phyloP scores from a whole-genome alignment of 768 basidiomycete genomes.

The Coprinopsis marcescibilis region DNA sequence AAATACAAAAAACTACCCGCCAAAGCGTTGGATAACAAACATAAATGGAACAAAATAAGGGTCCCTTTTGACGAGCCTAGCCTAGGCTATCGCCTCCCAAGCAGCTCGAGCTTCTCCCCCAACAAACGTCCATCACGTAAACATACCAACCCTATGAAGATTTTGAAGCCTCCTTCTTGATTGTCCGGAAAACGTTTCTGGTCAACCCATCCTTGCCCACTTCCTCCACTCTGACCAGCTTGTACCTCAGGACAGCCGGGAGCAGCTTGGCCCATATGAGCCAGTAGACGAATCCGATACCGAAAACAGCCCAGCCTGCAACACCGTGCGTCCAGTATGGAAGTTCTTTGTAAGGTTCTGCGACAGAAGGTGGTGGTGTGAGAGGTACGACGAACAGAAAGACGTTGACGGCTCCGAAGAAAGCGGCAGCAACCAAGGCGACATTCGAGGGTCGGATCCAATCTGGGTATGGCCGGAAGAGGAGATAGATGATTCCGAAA shows the following conservation, averaged over 20 bases:
- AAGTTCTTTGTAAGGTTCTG: constrained; percentile 41
- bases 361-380: constrained; percentile 41
- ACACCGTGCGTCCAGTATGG: constrained; percentile 52
- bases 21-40: too few species aligned
- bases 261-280: constrained; percentile 25
- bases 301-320: constrained; percentile 34
- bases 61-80: too few species aligned
- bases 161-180: neutral
- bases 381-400: constrained; percentile 54
- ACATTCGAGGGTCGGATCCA: constrained; percentile 18
- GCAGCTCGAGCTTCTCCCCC: neutral
- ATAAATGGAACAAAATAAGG: too few species aligned
- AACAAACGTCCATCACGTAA: neutral
- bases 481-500: constrained; percentile 32
- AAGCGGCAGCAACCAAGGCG: constrained; percentile 22
- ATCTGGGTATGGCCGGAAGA: constrained; percentile 19
- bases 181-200: constrained; percentile 18
- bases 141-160: neutral
- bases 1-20: too few species aligned
- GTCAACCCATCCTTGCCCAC: constrained; percentile 28
- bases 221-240: constrained; percentile 23
- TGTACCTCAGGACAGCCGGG: constrained; percentile 25
- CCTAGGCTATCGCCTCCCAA: too few species aligned
- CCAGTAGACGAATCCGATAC: constrained; percentile 33
- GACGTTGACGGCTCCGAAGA: constrained; percentile 56